Percentiles rank a stretch among this genome's conserved stretches.
Evolutionary conservation across 2,329 filamentous ascomycete species (phyloP).

Genomic region (Cercospora sojina): DNA sequence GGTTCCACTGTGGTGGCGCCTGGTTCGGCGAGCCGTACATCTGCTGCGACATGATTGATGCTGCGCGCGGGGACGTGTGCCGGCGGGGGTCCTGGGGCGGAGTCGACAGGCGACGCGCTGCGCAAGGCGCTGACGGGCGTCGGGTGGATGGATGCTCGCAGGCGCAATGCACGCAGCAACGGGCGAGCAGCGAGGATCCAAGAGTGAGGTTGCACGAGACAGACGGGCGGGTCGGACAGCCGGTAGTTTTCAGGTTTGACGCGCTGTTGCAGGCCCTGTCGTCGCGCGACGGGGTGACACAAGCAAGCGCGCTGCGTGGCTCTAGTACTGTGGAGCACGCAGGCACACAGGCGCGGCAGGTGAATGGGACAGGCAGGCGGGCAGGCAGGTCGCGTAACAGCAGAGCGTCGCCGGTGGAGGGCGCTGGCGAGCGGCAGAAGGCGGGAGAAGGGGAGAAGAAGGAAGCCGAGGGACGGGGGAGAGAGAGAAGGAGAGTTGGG

Average conservation of each 20-base stretch:
- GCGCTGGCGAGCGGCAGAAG: background rate
- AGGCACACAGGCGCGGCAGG: background rate
- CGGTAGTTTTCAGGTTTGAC: conserved; percentile 8
- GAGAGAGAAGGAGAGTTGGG: background rate
- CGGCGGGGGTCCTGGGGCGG: background rate
- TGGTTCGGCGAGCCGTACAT: conserved; percentile 30
- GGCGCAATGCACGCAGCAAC: conserved; percentile 1
- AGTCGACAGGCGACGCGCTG: background rate
- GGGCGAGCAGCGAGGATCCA: background rate
- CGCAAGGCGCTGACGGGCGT: background rate
- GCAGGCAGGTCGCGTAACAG: background rate
- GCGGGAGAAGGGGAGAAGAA: conserved; percentile 9
- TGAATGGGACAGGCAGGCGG: background rate
- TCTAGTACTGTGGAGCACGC: conserved; percentile 2
- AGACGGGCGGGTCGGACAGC: conserved; percentile 16
- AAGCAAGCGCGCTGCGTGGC: conserved; percentile 1
- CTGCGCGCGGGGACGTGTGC: background rate
- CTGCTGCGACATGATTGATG: conserved; percentile 5
- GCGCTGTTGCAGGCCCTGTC: conserved; percentile 12
- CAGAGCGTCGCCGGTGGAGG: background rate
- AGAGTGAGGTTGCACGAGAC: conserved; percentile 23
- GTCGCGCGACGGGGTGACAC: conserved; percentile 13
- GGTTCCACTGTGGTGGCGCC: conserved; percentile 24
- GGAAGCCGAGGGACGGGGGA: conserved; percentile 12
- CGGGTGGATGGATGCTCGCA: background rate